Evolutionary conservation across 805 yeast species (phyloP).

Genomic region (Starmerella lactis-condensi): DNA sequence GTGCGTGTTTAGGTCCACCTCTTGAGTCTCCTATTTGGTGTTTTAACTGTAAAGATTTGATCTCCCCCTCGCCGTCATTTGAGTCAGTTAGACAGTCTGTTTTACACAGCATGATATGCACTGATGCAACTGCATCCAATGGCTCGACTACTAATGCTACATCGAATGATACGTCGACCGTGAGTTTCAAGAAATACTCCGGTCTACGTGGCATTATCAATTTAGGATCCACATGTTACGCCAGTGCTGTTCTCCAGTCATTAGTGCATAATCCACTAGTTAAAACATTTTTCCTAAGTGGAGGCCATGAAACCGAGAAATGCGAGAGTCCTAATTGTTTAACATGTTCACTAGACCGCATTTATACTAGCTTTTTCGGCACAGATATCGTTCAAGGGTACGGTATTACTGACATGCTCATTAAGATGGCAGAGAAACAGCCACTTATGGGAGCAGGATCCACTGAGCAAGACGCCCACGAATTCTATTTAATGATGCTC

Average conservation of each 20-base stretch:
- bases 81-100: constrained; percentile 31
- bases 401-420: constrained; percentile 64
- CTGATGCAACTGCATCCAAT: no score
- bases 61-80: constrained; percentile 47
- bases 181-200: constrained; percentile 41
- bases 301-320: constrained; percentile 44
- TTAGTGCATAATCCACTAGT: constrained; percentile 79
- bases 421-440: constrained; percentile 59
- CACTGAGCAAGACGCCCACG: constrained; percentile 97
- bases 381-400: constrained; percentile 42
- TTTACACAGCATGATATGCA: constrained; percentile 4
- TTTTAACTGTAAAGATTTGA: constrained; percentile 57
- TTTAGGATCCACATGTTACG: constrained; percentile 94
- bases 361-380: constrained; percentile 59
- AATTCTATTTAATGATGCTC: constrained; percentile 79
- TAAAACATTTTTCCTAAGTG: constrained; percentile 56
- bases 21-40: constrained; percentile 48
- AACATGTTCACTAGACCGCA: constrained; percentile 67
- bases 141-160: no score
- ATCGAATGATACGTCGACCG: no score
- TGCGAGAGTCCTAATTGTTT: constrained; percentile 34
- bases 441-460: constrained; percentile 71
- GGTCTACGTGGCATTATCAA: constrained; percentile 80
- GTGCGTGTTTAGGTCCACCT: constrained; percentile 41
- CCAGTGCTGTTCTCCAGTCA: constrained; percentile 82